These are phyloP conservation scores for Xylaria scruposa DNA, from an alignment of 495 filamentous ascomycete genomes.

Conservation along the genomic window DNA sequence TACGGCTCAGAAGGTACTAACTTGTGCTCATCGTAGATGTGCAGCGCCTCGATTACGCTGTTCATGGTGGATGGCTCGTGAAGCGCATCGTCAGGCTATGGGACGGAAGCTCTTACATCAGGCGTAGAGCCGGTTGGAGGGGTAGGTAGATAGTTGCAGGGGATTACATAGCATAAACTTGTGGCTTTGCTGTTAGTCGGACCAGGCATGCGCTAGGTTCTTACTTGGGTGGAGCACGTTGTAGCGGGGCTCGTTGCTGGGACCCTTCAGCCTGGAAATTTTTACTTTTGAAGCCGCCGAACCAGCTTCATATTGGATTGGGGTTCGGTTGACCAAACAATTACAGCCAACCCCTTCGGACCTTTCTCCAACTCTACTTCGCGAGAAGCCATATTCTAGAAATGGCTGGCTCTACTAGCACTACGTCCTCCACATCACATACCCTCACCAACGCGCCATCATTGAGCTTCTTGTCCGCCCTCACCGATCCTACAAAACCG, in stretches of 20 bases:
- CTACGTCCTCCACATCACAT: conserved; percentile 61
- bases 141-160: background rate
- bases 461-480: conserved; percentile 41
- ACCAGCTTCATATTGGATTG: conserved; percentile 16
- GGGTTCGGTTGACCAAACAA: conserved; percentile 16
- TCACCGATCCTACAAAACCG: conserved; percentile 37
- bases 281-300: conserved; percentile 27
- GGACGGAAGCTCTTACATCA: background rate
- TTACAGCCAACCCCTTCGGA: conserved; percentile 1
- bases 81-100: conserved; percentile 30
- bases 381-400: conserved; percentile 23
- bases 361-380: background rate
- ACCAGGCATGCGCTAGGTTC: too few species aligned
- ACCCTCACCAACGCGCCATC: conserved; percentile 54
- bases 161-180: too few species aligned
- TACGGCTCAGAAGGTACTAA: conserved; percentile 45
- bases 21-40: conserved; percentile 95
- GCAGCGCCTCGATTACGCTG: conserved; percentile 90
- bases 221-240: too few species aligned
- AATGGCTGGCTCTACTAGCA: conserved; percentile 57
- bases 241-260: conserved; percentile 15
- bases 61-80: conserved; percentile 61
- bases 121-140: conserved; percentile 9
- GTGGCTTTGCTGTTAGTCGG: background rate
- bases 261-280: conserved; percentile 35